phyloP scores from a whole-genome alignment of 2,329 filamentous ascomycete genomes.

The Graphium sp. region DNA sequence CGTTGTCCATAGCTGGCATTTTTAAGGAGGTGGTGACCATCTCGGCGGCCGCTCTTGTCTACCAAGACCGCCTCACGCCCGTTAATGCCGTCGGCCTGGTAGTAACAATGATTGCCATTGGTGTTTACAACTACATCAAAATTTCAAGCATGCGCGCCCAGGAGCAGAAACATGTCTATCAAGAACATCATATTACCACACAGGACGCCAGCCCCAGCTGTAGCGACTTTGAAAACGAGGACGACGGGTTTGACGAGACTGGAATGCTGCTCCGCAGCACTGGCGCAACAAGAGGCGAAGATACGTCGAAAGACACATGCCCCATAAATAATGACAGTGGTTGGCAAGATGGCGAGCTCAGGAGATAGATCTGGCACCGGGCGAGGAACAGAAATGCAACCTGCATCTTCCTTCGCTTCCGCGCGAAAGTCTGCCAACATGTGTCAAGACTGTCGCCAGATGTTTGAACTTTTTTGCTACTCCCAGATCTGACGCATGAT shows the following conservation, averaged over 20 bases:
- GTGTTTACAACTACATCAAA: conserved; percentile 87
- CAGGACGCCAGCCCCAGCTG: too few species aligned
- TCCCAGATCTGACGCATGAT: too few species aligned
- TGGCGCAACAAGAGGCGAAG: too few species aligned
- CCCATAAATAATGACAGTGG: too few species aligned
- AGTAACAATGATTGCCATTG: conserved; percentile 79
- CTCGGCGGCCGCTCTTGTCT: conserved; percentile 69
- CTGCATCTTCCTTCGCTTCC: too few species aligned
- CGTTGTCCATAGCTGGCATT: conserved; percentile 88
- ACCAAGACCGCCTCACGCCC: conserved; percentile 71
- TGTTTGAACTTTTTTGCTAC: too few species aligned
- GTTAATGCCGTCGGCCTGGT: conserved; percentile 78
- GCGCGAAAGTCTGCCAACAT: too few species aligned
- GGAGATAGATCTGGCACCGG: too few species aligned
- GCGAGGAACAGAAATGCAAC: too few species aligned
- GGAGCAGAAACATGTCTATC: conserved; percentile 28
- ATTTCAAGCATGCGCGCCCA: conserved; percentile 74
- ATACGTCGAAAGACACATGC: too few species aligned
- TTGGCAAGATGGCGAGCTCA: too few species aligned
- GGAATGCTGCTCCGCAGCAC: conserved; percentile 23
- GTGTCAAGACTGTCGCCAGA: too few species aligned
- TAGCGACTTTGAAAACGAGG: conserved; percentile 24
- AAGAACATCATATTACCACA: conserved; percentile 19
- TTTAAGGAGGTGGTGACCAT: conserved; percentile 99
- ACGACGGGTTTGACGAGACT: conserved; percentile 25